Conservation (phyloP, 371 early-diverging fungal genomes). For the Nematocida sp. region DNA sequence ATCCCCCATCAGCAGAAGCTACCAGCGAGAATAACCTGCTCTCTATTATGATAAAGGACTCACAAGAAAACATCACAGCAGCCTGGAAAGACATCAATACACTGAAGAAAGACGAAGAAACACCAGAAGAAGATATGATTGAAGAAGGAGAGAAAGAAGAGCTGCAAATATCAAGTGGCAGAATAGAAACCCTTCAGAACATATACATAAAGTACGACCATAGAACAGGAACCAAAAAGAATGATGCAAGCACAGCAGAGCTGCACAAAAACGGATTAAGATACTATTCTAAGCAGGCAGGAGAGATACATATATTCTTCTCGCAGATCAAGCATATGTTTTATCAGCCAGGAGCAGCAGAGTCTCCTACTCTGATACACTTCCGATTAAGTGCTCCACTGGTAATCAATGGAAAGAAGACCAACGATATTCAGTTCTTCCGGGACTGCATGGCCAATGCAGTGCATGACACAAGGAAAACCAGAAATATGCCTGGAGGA, state of each 20-base stretch:
- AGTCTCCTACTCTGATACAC: conserved; percentile 83
- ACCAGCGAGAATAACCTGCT: conserved; percentile 13
- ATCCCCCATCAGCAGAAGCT: conserved; percentile 80
- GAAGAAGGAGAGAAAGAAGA: conserved; percentile 57
- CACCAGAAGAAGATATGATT: conserved; percentile 2
- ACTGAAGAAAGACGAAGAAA: conserved; percentile 55
- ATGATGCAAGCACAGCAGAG: conserved; percentile 69
- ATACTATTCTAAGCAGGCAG: conserved; percentile 47
- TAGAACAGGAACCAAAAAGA: conserved; percentile 72
- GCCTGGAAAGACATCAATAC: conserved; percentile 61
- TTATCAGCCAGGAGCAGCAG: conserved; percentile 93
- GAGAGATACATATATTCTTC: conserved; percentile 74
- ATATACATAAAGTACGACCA: conserved; percentile 82
- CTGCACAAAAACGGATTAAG: conserved; percentile 65
- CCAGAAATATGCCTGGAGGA: conserved; percentile 68
- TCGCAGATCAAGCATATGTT: conserved; percentile 92
- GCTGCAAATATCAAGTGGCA: conserved; percentile 46
- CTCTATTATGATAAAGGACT: conserved; percentile 40
- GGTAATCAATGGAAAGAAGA: conserved; percentile 84
- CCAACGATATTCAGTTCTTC: conserved; percentile 92
- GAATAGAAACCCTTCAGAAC: conserved; percentile 66
- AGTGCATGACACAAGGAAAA: conserved; percentile 90
- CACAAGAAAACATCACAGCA: conserved; percentile 71
- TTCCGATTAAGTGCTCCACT: conserved; percentile 87
- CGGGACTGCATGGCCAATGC: conserved; percentile 84